Conservation (phyloP, 306 rosid species). For the Corylus heterophylla region DNA sequence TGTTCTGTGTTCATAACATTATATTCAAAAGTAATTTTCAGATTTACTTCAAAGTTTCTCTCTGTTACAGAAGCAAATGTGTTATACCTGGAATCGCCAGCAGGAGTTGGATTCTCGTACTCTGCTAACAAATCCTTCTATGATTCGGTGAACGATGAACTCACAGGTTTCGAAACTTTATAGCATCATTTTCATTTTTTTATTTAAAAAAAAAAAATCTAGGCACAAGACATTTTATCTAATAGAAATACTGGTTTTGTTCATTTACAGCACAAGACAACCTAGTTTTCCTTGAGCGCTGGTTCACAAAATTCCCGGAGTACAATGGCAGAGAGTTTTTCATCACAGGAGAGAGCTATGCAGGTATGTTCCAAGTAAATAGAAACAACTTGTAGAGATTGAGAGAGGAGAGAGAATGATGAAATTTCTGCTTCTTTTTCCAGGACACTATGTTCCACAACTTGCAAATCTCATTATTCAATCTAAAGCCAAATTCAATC, state of each 20-base stretch:
- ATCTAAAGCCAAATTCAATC: constrained; percentile 44
- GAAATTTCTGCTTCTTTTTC: constrained; percentile 15
- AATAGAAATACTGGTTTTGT: neutral
- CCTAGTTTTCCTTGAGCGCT: constrained; percentile 55
- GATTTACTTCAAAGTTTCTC: neutral
- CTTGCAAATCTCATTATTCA: constrained; percentile 64
- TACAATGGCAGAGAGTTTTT: constrained; percentile 54
- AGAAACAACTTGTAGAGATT: neutral
- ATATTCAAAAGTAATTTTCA: neutral
- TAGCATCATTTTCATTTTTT: no score
- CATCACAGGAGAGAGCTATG: constrained; percentile 79
- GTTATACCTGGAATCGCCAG: constrained; percentile 68
- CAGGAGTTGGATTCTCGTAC: constrained; percentile 88
- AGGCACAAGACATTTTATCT: neutral
- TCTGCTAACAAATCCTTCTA: constrained; percentile 60
- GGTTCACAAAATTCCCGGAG: constrained; percentile 57
- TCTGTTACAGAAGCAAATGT: constrained; percentile 60
- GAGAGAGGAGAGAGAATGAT: neutral
- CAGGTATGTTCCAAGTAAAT: constrained; percentile 36
- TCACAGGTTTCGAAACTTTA: constrained; percentile 46
- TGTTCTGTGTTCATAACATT: neutral
- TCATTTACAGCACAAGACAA: constrained; percentile 57
- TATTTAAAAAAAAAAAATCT: no score
- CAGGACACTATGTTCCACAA: constrained; percentile 84
- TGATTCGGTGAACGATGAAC: constrained; percentile 37